These are phyloP conservation scores for Syzygium aromaticum DNA, from an alignment of 345 rosid genomes.

Conservation along the genomic window DNA sequence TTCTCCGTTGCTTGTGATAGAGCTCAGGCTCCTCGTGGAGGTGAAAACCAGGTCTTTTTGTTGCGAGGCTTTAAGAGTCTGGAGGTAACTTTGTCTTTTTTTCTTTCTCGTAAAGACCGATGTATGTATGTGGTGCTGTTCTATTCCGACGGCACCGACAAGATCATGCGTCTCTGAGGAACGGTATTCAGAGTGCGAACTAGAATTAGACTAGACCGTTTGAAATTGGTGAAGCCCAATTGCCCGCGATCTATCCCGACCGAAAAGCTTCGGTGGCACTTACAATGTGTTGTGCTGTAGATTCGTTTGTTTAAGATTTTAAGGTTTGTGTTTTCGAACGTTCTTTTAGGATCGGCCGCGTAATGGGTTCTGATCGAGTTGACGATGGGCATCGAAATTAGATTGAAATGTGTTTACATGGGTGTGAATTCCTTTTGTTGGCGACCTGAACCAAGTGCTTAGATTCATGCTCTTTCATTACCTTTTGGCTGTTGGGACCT, in stretches of 20 bases:
- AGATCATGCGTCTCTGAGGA: background rate
- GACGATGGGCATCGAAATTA: background rate
- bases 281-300: background rate
- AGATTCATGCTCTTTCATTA: background rate
- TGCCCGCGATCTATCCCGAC: background rate
- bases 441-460: background rate
- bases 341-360: background rate
- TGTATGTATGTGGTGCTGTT: background rate
- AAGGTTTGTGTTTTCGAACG: background rate
- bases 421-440: background rate
- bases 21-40: background rate
- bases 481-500: background rate
- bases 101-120: background rate
- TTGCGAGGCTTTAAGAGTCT: background rate
- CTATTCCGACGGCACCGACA: background rate
- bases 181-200: background rate
- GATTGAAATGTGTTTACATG: background rate
- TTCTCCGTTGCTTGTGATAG: background rate
- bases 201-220: background rate
- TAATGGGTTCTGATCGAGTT: background rate
- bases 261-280: background rate
- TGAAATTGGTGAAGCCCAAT: background rate
- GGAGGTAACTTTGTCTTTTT: background rate
- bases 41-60: background rate
- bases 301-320: background rate